phyloP scores from a whole-genome alignment of 1,284 basidiomycete genomes.

The Irpex sp. region DNA sequence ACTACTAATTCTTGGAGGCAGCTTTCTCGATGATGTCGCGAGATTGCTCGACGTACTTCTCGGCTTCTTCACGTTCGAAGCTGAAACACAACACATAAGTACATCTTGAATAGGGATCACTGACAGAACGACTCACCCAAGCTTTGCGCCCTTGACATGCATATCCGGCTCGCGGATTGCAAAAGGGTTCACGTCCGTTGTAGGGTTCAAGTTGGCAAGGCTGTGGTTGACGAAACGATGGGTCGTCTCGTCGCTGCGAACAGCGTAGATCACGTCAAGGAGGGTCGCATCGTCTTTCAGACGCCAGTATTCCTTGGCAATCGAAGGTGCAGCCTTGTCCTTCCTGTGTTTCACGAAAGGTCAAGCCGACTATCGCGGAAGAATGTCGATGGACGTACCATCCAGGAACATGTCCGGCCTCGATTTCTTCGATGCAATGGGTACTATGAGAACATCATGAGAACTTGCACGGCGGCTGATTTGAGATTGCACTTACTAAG shows the following conservation, averaged over 20 bases:
- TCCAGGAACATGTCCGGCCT: constrained; percentile 83
- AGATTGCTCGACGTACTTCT: constrained; percentile 48
- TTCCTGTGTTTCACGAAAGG: constrained; percentile 32
- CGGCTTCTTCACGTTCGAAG: constrained; percentile 75
- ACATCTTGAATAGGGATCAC: constrained; percentile 3
- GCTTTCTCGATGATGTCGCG: constrained; percentile 9
- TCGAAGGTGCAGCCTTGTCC: constrained; percentile 74
- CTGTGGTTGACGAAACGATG: constrained; percentile 94
- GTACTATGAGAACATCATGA: constrained; percentile 44
- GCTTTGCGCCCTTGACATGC: constrained; percentile 70
- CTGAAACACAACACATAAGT: constrained; percentile 31
- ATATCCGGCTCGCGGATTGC: constrained; percentile 88
- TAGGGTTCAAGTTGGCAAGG: constrained; percentile 76
- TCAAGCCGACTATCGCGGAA: neutral
- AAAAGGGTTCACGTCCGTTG: constrained; percentile 87
- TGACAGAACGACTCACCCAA: constrained; percentile 53
- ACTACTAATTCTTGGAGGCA: neutral
- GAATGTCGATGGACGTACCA: constrained; percentile 48
- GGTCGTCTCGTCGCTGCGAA: constrained; percentile 90
- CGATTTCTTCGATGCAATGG: constrained; percentile 79
- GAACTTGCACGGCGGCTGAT: constrained; percentile 15
- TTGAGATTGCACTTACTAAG: constrained; percentile 50
- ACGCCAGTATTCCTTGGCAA: constrained; percentile 95
- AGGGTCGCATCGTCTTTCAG: constrained; percentile 71
- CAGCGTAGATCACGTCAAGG: constrained; percentile 86